Evolutionary conservation across 73 alveolate species (phyloP).

Genomic region (Effrenium voratum): DNA sequence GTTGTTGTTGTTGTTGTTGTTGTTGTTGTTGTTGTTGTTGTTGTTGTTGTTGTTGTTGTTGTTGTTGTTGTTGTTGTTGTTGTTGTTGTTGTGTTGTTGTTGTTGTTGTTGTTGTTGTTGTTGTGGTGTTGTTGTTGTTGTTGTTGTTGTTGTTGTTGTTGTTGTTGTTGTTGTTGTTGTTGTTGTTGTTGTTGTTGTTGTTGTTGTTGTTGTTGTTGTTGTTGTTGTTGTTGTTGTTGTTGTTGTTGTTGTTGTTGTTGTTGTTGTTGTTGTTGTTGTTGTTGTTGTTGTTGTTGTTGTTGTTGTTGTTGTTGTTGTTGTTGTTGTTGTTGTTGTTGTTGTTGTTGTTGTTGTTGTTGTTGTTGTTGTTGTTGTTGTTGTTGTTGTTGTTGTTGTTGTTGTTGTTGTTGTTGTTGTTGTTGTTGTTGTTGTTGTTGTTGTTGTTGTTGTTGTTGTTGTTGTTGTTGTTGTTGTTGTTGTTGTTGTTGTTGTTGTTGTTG

Average conservation of each 20-base stretch:
- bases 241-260: conserved; percentile 40
- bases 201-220: conserved; percentile 36
- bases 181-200: conserved; percentile 41
- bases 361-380: conserved; percentile 15
- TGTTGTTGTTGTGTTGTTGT: conserved; percentile 15
- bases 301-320: conserved; percentile 12
- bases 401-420: conserved; percentile 42
- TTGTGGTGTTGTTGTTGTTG: conserved; percentile 34
- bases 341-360: conserved; percentile 33
- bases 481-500: conserved; percentile 38
- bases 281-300: conserved; percentile 37
- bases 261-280: conserved; percentile 38
- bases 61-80: conserved; percentile 33
- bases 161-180: conserved; percentile 39
- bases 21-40: conserved; percentile 12
- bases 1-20: conserved; percentile 37
- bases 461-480: conserved; percentile 42
- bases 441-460: conserved; percentile 35
- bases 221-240: conserved; percentile 40
- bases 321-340: conserved; percentile 22
- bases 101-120: conserved; percentile 30
- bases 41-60: conserved; percentile 22
- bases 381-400: conserved; percentile 26
- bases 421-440: conserved; percentile 39
- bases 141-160: conserved; percentile 36